Conservation (phyloP, 164 flowering plant genomes). For the Nymphaea thermarum region DNA sequence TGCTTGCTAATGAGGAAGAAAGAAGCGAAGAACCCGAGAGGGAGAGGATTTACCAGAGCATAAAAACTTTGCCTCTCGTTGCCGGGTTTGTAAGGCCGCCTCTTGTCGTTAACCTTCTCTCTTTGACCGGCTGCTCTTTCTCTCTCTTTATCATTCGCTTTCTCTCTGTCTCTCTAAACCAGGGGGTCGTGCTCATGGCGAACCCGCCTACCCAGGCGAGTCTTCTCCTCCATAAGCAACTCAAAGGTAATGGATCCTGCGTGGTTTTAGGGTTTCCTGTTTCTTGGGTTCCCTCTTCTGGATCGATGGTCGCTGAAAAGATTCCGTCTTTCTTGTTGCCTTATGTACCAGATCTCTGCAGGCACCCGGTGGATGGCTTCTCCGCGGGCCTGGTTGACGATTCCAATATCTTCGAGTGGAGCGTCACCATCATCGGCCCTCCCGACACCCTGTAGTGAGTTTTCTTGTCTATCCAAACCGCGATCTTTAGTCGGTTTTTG, state of each 20-base stretch:
- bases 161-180: constrained; percentile 1
- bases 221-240: constrained; percentile 1
- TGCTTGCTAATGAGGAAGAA: neutral
- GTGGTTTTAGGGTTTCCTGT: neutral
- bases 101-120: neutral
- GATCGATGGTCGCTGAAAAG: constrained; percentile 7
- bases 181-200: neutral
- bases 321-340: neutral
- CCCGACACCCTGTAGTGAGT: constrained; percentile 67
- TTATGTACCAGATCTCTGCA: constrained; percentile 39
- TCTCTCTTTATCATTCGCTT: neutral
- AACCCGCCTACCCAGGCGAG: neutral
- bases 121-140: neutral
- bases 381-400: constrained; percentile 72
- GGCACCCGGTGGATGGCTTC: constrained; percentile 62
- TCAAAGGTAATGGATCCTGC: neutral
- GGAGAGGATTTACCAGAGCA: neutral
- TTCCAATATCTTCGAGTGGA: constrained; percentile 58
- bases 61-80: too few species aligned
- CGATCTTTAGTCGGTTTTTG: neutral
- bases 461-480: neutral
- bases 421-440: constrained; percentile 65
- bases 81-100: too few species aligned
- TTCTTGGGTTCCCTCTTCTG: neutral
- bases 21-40: neutral